phyloP scores from a whole-genome alignment of 2,329 filamentous ascomycete genomes.

The Venturia oleaginea region DNA sequence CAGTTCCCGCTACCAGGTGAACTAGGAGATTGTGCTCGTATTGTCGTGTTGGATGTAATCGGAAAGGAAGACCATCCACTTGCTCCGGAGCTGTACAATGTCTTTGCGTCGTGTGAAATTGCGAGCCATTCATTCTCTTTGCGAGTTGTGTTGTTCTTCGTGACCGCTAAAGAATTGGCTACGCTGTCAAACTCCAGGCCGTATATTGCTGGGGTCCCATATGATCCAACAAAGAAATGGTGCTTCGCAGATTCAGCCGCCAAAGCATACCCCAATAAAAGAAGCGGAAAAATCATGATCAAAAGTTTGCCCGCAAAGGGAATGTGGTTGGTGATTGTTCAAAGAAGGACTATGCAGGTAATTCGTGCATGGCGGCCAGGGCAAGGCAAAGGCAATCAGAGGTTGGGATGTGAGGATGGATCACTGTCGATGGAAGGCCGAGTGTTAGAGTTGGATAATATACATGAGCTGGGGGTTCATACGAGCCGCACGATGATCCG shows the following conservation, averaged over 20 bases:
- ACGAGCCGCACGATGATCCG: neutral
- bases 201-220: conserved; percentile 8
- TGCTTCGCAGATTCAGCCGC: conserved; percentile 1
- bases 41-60: conserved; percentile 8
- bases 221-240: conserved; percentile 12
- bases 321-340: neutral
- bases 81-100: conserved; percentile 8
- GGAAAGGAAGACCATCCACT: conserved; percentile 11
- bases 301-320: neutral
- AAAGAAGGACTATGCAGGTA: neutral
- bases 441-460: neutral
- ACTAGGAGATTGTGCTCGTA: neutral
- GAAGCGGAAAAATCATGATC: neutral
- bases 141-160: conserved; percentile 7
- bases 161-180: neutral
- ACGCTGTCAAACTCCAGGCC: conserved; percentile 4
- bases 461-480: neutral
- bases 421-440: neutral
- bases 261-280: neutral
- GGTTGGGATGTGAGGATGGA: neutral
- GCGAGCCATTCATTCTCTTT: conserved; percentile 12
- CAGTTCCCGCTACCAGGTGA: conserved; percentile 5
- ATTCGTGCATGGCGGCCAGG: neutral
- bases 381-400: neutral
- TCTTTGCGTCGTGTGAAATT: conserved; percentile 10